These are phyloP conservation scores for Phytophthora lateralis DNA, from an alignment of 352 stramenopile species.

Conservation along the genomic window DNA sequence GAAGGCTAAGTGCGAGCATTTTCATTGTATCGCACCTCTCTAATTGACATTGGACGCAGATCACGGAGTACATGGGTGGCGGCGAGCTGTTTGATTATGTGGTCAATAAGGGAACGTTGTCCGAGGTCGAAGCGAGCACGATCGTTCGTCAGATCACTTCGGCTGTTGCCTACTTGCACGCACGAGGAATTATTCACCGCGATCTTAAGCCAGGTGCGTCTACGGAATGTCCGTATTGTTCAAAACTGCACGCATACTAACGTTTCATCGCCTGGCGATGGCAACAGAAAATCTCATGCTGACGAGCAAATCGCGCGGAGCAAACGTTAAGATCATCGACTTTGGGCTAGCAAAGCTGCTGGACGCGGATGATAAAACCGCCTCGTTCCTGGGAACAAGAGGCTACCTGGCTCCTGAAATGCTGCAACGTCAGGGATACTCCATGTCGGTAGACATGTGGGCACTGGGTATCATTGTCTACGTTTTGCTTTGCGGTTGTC, in stretches of 20 bases:
- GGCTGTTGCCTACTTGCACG: conserved; percentile 89
- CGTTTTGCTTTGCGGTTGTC: conserved; percentile 96
- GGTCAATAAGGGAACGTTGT: conserved; percentile 90
- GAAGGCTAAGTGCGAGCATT: not conserved
- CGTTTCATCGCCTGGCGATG: not conserved
- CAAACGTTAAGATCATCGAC: conserved; percentile 98
- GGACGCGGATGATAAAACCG: conserved; percentile 79
- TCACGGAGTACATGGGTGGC: conserved; percentile 90
- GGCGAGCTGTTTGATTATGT: conserved; percentile 93
- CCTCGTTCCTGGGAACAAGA: conserved; percentile 84
- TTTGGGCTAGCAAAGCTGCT: conserved; percentile 97
- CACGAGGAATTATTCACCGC: conserved; percentile 86
- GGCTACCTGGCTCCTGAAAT: conserved; percentile 99
- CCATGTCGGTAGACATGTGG: conserved; percentile 97
- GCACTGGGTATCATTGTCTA: conserved; percentile 98
- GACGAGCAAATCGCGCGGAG: conserved; percentile 76
- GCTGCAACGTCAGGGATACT: conserved; percentile 97
- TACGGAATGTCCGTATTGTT: not conserved
- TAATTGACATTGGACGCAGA: conserved; percentile 28
- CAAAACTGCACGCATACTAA: not conserved
- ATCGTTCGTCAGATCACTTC: conserved; percentile 92
- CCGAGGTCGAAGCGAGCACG: conserved; percentile 83
- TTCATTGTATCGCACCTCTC: not conserved
- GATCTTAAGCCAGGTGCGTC: conserved; percentile 85
- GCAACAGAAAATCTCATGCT: conserved; percentile 82